These are phyloP conservation scores for Cicer chorassanicum DNA, from an alignment of 306 rosid genomes.

Conservation along the genomic window DNA sequence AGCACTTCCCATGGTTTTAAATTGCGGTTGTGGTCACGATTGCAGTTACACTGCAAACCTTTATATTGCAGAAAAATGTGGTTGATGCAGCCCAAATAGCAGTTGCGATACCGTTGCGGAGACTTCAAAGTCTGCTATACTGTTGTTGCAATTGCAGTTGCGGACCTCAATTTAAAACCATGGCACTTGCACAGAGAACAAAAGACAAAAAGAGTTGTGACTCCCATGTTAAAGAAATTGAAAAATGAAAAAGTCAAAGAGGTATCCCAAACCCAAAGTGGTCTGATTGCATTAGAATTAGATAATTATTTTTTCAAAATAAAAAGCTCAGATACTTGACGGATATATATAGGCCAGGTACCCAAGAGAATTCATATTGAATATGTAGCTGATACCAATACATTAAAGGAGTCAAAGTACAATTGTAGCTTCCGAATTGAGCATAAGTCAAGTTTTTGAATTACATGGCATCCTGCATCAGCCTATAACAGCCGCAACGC, in stretches of 20 bases:
- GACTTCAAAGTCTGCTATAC: too few relatives aligned
- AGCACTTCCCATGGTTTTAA: neutral
- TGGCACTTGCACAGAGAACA: constrained; percentile 3
- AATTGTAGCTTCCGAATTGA: neutral
- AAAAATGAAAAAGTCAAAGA: neutral
- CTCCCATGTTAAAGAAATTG: neutral
- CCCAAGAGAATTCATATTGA: neutral
- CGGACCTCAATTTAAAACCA: too few relatives aligned
- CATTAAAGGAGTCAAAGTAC: neutral
- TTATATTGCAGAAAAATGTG: too few relatives aligned
- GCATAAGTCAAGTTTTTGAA: constrained; percentile 2
- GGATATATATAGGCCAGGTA: neutral
- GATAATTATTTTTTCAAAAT: neutral
- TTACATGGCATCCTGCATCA: neutral
- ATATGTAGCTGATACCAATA: constrained; percentile 22
- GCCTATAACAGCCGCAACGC: neutral
- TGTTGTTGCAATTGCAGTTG: too few relatives aligned
- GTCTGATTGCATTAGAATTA: neutral
- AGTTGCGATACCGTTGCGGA: too few relatives aligned
- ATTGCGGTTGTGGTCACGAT: too few relatives aligned
- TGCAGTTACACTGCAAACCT: too few relatives aligned
- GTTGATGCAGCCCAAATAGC: too few relatives aligned
- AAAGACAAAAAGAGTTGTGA: neutral
- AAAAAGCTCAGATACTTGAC: neutral
- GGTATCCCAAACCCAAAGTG: too few relatives aligned